These are phyloP conservation scores for Cercophora scortea DNA, from an alignment of 495 filamentous ascomycete species.

Conservation along the genomic window DNA sequence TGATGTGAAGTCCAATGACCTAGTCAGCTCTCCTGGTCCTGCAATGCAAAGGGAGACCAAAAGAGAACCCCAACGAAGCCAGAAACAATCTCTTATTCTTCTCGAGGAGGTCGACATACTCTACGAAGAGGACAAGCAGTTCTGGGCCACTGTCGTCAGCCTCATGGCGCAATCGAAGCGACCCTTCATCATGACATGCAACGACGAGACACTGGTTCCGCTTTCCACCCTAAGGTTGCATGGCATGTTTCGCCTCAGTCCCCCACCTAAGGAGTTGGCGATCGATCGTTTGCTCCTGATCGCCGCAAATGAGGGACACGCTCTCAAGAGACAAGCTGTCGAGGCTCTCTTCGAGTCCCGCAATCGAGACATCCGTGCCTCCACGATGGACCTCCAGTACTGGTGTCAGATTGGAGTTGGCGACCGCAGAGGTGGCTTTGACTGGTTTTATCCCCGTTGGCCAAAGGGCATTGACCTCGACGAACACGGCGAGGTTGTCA, in stretches of 20 bases:
- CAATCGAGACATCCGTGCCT: constrained; percentile 64
- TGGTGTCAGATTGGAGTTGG: constrained; percentile 96
- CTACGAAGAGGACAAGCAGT: constrained; percentile 90
- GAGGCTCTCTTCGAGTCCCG: constrained; percentile 61
- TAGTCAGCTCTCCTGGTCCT: constrained; percentile 4
- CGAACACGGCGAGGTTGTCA: constrained; percentile 52
- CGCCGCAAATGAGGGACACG: constrained; percentile 86
- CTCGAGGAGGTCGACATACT: constrained; percentile 92
- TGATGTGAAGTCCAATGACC: constrained; percentile 16
- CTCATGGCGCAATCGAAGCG: constrained; percentile 78
- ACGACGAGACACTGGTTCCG: constrained; percentile 72
- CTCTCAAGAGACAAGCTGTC: constrained; percentile 60
- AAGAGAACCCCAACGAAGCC: constrained; percentile 43
- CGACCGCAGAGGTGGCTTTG: constrained; percentile 76
- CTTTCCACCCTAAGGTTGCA: constrained; percentile 62
- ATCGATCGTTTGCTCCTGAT: constrained; percentile 75
- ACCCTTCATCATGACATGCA: constrained; percentile 92
- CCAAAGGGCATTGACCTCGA: constrained; percentile 63
- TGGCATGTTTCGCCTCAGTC: constrained; percentile 75
- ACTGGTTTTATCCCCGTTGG: constrained; percentile 80
- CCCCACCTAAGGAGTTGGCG: constrained; percentile 59
- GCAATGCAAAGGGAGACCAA: constrained; percentile 22
- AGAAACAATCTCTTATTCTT: constrained; percentile 92
- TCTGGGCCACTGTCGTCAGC: constrained; percentile 75
- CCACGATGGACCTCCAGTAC: constrained; percentile 82